These are phyloP conservation scores for Penicillium taxi DNA, from an alignment of 495 filamentous ascomycete genomes.

Conservation along the genomic window DNA sequence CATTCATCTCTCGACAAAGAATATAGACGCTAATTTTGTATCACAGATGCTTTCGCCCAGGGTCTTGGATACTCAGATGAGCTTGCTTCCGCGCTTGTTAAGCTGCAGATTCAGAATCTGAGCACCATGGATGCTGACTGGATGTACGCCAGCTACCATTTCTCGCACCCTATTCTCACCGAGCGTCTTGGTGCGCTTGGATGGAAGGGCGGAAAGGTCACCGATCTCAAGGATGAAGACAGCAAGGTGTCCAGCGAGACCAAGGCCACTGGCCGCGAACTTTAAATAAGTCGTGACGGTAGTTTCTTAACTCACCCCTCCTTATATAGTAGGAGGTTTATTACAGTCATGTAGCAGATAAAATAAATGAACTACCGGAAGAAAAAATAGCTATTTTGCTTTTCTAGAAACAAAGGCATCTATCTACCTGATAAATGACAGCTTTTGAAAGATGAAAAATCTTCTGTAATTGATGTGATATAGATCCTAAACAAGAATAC, in stretches of 20 bases:
- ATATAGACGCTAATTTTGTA: constrained; percentile 1
- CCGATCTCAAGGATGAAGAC: constrained; percentile 40
- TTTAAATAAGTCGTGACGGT: too few relatives aligned
- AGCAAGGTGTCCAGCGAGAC: constrained; percentile 45
- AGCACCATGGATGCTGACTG: constrained; percentile 98
- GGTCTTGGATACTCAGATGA: constrained; percentile 78
- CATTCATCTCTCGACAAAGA: background rate
- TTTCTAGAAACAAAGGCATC: too few relatives aligned
- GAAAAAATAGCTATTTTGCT: too few relatives aligned
- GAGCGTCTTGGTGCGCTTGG: constrained; percentile 85
- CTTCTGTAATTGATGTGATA: background rate
- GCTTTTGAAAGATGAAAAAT: too few relatives aligned
- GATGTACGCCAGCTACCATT: constrained; percentile 96
- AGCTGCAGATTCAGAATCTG: constrained; percentile 95
- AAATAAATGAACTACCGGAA: too few relatives aligned
- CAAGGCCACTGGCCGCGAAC: constrained; percentile 52
- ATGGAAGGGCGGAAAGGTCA: constrained; percentile 62
- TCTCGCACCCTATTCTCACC: constrained; percentile 91
- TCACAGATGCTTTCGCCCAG: constrained; percentile 68
- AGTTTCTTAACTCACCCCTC: too few relatives aligned
- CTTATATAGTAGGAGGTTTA: too few relatives aligned
- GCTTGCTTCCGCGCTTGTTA: constrained; percentile 80
- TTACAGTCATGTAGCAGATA: too few relatives aligned
- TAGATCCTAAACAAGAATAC: constrained; percentile 6
- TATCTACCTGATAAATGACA: too few relatives aligned